Base-by-base conservation (phyloP, 2,329 filamentous ascomycete genomes). In the Ophiostoma perfectum region DNA sequence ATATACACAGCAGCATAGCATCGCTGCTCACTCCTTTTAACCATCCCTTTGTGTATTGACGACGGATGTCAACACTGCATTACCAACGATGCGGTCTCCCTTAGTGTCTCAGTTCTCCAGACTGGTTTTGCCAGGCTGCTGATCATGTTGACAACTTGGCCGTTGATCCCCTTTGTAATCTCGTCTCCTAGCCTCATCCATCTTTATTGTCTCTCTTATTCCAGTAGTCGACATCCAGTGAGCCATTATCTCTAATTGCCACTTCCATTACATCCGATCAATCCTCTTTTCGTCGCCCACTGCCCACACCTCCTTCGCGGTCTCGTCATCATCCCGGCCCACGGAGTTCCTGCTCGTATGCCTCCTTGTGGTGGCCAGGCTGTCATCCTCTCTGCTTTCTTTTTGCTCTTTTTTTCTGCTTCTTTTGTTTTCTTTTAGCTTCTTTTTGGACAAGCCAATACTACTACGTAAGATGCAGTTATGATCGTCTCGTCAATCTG, bases 251-350 rank as follows among this genome's bases (percentile, higher is more conserved):
- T 27, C 27, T 27, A 27, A 27, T 18, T 55, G 8, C n/a, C 27
- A 55, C 8, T 55, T n/a, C 49, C 18, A 27, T 55, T 55, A 18
- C 18, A 55, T 55, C 49, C 49, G 49, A 27, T 9, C 49, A 55
- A 9, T 11, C 49, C 18, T 27, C 8, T n/a, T 27, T 27, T 18
- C 18, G 4, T 27, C 49, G n/a, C 18, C 49, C 27, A 18, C 27
- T 55, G 49, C 11, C 49, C 27, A 60, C 27, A 39, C 55, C 55
- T 12, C 27, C 27, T 39, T 16, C 42, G 6, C 11, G 27, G 55
- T 60, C 55, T 60, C 55, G 55, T 60, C 55, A 60, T 60, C 55
- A 60, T 60, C 55, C 55, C 1, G 27, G 27, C 27, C 27, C 27
- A 27, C 1, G 27, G 27, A 27, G 27, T 2, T 27, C 27, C 27